Evolutionary conservation across 2,329 filamentous ascomycete species (phyloP).

Genomic region (Sclerotinia subarctica): DNA sequence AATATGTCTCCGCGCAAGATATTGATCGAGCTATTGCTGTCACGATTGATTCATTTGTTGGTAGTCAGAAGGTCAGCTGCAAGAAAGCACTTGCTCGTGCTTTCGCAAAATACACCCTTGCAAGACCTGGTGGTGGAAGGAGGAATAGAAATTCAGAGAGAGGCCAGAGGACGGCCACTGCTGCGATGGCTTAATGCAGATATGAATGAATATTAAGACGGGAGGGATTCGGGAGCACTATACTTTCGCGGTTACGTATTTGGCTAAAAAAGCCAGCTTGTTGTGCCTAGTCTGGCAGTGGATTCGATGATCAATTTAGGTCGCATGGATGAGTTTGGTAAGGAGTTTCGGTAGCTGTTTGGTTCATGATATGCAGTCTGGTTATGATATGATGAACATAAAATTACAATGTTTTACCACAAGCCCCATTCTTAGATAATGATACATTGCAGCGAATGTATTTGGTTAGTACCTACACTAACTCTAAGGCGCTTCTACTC

Average conservation of each 20-base stretch:
- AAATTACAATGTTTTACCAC: conserved; percentile 1
- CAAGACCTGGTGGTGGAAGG: conserved; percentile 36
- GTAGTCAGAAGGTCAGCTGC: conserved; percentile 93
- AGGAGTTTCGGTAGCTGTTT: conserved; percentile 7
- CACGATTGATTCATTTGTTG: conserved; percentile 92
- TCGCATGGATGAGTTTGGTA: background rate
- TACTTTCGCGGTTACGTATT: background rate
- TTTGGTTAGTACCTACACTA: background rate
- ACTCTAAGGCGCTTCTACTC: background rate
- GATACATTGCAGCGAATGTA: background rate
- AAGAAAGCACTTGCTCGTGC: conserved; percentile 93
- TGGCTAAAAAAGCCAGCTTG: background rate
- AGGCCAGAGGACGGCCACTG: conserved; percentile 29
- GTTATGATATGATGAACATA: conserved; percentile 19
- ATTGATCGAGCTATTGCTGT: conserved; percentile 97
- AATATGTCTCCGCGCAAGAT: conserved; percentile 85
- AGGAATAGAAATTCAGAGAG: conserved; percentile 33
- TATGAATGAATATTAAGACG: background rate
- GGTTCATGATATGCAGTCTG: background rate
- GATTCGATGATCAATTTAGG: background rate
- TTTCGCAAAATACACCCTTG: conserved; percentile 88
- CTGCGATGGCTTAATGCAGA: conserved; percentile 23
- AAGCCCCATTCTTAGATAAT: background rate
- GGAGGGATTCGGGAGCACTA: background rate
- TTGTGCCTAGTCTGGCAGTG: background rate